Evolutionary conservation across 257 asterid genomes (phyloP).

Genomic region (Lavandula angustifolia): DNA sequence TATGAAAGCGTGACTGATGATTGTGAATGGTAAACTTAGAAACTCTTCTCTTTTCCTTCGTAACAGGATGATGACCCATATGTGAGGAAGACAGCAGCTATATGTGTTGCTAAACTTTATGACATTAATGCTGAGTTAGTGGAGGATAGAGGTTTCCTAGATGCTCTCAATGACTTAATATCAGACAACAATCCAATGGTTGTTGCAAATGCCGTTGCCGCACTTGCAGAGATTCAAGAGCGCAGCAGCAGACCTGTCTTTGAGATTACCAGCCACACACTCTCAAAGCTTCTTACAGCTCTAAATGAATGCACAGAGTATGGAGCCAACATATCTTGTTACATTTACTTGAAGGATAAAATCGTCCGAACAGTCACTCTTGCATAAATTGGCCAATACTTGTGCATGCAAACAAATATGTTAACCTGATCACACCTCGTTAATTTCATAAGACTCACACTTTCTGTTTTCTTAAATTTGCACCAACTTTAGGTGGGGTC

Average conservation of each 20-base stretch:
- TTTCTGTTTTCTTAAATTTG: constrained; percentile 21
- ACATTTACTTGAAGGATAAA: constrained; percentile 24
- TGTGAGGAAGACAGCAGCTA: constrained; percentile 99
- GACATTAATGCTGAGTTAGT: constrained; percentile 98
- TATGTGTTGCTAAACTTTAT: constrained; percentile 98
- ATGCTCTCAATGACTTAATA: constrained; percentile 96
- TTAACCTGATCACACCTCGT: constrained; percentile 12
- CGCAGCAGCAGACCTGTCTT: constrained; percentile 81
- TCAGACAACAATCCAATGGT: constrained; percentile 99
- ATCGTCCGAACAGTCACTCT: constrained; percentile 17
- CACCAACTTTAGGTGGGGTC: constrained; percentile 87
- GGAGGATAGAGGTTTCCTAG: constrained; percentile 98
- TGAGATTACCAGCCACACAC: constrained; percentile 95
- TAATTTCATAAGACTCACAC: constrained; percentile 13
- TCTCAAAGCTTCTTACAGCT: constrained; percentile 96
- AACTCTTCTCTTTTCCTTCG: constrained; percentile 26
- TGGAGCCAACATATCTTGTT: constrained; percentile 31
- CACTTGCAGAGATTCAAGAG: constrained; percentile 99
- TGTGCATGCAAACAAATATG: constrained; percentile 20
- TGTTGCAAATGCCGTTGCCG: constrained; percentile 98
- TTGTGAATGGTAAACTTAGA: constrained; percentile 29
- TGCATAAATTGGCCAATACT: constrained; percentile 22
- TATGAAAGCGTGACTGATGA: neutral
- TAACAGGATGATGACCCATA: constrained; percentile 98
- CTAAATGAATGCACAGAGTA: constrained; percentile 99